Percentiles rank a stretch among this genome's conserved stretches.
phyloP scores from a whole-genome alignment of 2,329 filamentous ascomycete genomes.

The Aspergillus sojae region DNA sequence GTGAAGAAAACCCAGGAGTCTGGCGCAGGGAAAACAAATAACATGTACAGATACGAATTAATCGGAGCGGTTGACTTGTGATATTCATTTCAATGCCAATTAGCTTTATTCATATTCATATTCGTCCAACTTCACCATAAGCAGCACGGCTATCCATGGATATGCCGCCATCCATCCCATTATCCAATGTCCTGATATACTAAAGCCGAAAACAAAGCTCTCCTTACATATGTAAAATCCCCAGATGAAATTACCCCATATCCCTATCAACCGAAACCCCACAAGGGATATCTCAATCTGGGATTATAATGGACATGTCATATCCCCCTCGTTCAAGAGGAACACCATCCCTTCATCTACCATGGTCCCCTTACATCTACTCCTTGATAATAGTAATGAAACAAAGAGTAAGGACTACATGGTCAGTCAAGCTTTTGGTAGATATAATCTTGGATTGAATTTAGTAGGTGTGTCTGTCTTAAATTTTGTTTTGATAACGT shows the following conservation, averaged over 20 bases:
- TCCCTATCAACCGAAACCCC: neutral
- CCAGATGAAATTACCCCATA: neutral
- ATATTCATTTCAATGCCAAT: neutral
- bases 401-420: neutral
- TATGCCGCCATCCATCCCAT: neutral
- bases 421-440: neutral
- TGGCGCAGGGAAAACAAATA: constrained; percentile 8
- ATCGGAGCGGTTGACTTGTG: neutral
- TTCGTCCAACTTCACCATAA: neutral
- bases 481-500: neutral
- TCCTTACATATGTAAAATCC: neutral
- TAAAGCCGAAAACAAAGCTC: no score
- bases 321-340: neutral
- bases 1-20: constrained; percentile 10
- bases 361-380: neutral
- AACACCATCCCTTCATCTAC: neutral
- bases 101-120: neutral
- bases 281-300: neutral
- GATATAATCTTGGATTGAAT: neutral
- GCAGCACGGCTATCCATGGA: neutral
- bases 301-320: neutral
- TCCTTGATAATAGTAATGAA: neutral
- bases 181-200: neutral
- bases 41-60: constrained; percentile 2
- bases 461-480: neutral